These are phyloP conservation scores for Melampsora americana DNA, from an alignment of 1,284 basidiomycete species.

Conservation along the genomic window DNA sequence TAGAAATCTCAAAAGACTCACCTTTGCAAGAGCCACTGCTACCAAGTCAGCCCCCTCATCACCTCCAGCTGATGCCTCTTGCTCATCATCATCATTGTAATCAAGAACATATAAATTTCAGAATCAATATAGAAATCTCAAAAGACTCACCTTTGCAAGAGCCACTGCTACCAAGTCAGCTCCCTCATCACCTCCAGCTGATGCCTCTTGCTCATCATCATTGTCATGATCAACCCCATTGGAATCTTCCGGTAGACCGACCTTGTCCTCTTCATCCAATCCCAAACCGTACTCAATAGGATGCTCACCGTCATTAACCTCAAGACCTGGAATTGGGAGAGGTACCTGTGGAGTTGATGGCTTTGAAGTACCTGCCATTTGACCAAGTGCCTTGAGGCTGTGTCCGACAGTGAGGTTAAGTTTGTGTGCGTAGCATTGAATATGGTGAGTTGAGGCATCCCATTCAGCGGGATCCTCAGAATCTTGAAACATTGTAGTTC, in stretches of 20 bases:
- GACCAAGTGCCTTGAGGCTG: background rate
- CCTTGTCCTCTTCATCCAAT: background rate
- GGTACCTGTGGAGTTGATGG: background rate
- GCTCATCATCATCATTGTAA: background rate
- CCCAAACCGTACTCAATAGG: background rate
- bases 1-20: background rate
- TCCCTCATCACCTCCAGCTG: background rate
- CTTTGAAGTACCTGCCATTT: background rate
- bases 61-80: background rate
- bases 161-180: background rate
- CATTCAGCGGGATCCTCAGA: background rate
- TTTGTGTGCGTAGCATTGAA: slow-evolving; percentile 1
- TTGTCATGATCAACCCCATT: background rate
- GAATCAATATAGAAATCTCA: background rate
- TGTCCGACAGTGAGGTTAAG: background rate
- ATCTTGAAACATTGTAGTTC: background rate
- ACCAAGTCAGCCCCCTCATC: background rate
- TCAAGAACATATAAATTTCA: background rate
- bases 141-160: background rate
- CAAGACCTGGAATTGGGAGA: background rate
- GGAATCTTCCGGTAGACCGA: background rate
- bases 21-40: background rate
- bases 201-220: background rate
- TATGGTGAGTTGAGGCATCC: background rate
- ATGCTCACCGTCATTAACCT: background rate